Evolutionary conservation across 257 asterid genomes (phyloP).

Genomic region (Primulina huaijiensis): DNA sequence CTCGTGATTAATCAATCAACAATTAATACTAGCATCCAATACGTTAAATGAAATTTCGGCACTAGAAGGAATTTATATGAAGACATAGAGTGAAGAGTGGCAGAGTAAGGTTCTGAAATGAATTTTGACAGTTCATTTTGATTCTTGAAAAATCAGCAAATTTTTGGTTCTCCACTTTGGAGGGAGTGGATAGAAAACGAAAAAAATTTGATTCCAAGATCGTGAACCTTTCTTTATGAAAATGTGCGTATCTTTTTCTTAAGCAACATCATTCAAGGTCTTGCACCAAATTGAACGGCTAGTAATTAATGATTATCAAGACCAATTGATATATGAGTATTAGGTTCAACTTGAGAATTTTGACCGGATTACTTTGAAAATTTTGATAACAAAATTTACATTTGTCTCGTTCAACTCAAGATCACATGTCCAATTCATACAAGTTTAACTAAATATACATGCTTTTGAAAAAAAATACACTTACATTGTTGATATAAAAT

Average conservation of each 20-base stretch:
- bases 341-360: no score
- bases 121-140: constrained; percentile 2
- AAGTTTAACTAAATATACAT: no score
- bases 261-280: no score
- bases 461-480: no score
- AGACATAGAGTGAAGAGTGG: neutral
- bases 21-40: neutral
- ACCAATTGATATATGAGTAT: no score
- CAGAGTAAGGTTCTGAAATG: neutral
- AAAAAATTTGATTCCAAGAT: constrained; percentile 12
- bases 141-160: constrained; percentile 23
- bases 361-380: no score
- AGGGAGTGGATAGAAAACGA: constrained; percentile 33
- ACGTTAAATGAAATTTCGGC: neutral
- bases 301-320: no score
- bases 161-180: constrained; percentile 48
- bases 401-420: no score
- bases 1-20: constrained; percentile 12
- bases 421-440: no score
- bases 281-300: neutral
- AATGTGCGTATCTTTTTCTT: neutral
- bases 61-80: constrained; percentile 19
- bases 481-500: no score
- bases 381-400: no score
- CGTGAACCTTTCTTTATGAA: neutral